Percentiles rank a stretch among this genome's conserved stretches.
phyloP scores from a whole-genome alignment of 2,329 filamentous ascomycete species.

The Hypoxylon sp. region DNA sequence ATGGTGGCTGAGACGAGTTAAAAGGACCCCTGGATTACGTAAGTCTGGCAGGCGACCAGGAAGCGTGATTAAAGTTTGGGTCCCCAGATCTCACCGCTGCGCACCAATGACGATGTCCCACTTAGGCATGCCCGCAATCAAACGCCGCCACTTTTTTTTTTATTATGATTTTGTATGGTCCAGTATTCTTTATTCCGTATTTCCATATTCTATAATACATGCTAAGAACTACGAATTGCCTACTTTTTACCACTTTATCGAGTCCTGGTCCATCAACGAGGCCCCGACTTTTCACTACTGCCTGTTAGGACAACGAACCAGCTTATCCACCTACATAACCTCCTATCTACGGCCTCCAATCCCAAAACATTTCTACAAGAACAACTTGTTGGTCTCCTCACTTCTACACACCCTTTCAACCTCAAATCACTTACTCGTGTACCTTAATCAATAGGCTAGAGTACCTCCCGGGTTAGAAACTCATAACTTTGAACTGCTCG shows the following conservation, averaged over 20 bases:
- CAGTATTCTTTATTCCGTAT: not conserved
- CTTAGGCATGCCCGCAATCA: conserved; percentile 40
- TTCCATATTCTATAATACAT: conserved; percentile 7
- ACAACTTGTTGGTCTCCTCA: conserved; percentile 29
- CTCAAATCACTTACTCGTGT: conserved; percentile 9
- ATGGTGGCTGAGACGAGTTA: conserved; percentile 11
- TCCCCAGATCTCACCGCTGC: conserved; percentile 46
- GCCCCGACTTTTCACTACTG: conserved; percentile 32
- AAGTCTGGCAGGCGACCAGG: conserved; percentile 29
- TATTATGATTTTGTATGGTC: conserved; percentile 22
- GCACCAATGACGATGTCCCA: conserved; percentile 44
- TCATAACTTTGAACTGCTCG: conserved; percentile 21
- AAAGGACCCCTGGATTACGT: conserved; percentile 36
- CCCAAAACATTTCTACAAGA: conserved; percentile 26
- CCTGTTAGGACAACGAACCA: conserved; percentile 28
- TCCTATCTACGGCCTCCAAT: conserved; percentile 29
- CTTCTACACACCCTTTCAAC: conserved; percentile 1
- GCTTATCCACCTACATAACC: conserved; percentile 34
- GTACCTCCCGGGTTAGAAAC: conserved; percentile 13
- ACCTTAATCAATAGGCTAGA: conserved; percentile 22
- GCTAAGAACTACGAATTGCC: conserved; percentile 14
- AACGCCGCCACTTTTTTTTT: conserved; percentile 41
- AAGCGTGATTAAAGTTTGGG: conserved; percentile 41
- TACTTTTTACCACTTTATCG: conserved; percentile 31
- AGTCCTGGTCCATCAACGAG: conserved; percentile 24